Base-by-base conservation (phyloP, 108 stramenopile genomes). In the Stephanodiscus minutulus region DNA sequence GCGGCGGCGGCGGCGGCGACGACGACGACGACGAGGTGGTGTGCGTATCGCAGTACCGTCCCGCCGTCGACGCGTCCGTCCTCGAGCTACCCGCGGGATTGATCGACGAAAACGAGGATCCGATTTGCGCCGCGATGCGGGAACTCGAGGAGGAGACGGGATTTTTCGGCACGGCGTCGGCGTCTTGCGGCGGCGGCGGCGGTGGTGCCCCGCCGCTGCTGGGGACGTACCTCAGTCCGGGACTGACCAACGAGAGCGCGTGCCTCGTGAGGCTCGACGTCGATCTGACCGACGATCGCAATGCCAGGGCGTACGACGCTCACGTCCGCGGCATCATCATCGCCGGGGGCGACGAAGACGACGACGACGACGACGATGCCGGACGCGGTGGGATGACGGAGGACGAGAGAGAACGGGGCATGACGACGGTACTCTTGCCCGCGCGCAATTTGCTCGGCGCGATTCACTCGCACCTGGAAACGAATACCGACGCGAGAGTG, bases 61-160 rank as follows among this genome's bases (percentile, higher is more conserved):
- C 91, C 21, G 87, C 91, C 0, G 76, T 92, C 0, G 66, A 82
- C 20, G 61, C 60, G 22, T 61, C 65, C 21, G 88, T 88, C 11
- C 58, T 92, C 33, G 91, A 92, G 64, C 75, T 92, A 39, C 91
- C 91, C 5, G 91, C 91, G n/a, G 91, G 91, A 10, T 71, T 92
- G 47, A 90, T 92, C 65, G 91, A 92, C 68, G 50, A 50, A 7
- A 80, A 72, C n/a, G 91, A 90, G 58, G 63, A 76, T 28, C 52
- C 70, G 20, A 57, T 66, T 1, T 73, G 58, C 12, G 76, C 83
- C 3, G 91, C 91, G 20, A 25, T 79, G 22, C 62, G 91, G 17
- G 91, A 92, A 73, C 76, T 92, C 31, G 44, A 54, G 0, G 91
- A 92, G 64, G 91, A 92, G 66, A 90, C 88, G 24, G 88, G 88